Base-by-base conservation (phyloP, 371 early-diverging fungal genomes). In the Saksenaea vasiformis region DNA sequence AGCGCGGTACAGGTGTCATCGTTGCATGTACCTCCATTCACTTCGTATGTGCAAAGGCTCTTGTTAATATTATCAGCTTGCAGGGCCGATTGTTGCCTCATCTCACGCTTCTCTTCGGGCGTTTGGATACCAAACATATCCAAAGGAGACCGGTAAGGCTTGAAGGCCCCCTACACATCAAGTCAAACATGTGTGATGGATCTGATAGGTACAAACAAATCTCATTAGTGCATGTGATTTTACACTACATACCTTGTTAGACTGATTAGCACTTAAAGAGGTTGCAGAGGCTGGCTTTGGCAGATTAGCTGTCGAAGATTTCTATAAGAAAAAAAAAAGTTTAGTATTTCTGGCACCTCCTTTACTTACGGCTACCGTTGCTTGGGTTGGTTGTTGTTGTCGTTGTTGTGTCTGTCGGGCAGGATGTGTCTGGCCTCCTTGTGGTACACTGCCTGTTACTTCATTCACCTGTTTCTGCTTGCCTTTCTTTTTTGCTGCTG, bases 21-120 rank as follows among this genome's bases (percentile, higher is more conserved):
- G 43, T 71, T 71, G 53, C 71, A 71, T n/a, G 64, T 66, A 14
- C 71, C 70, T 39, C 70, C 71, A 24, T 53, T 59, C 34, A 56
- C 38, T 44, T 71, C 71, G 56, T 53, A 71, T 13, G 51, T 35
- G 38, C 71, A 71, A 41, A 71, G 8, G 22, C 56, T 51, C 19
- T 54, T 51, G 13, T 39, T 34, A 43, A 58, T 36, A 54, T 44
- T 36, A n/a, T 58, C 55, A 35, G 44, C 27, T 47, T 22, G 17
- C 51, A 22, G 51, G 51, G 22, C 51, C 24, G 22, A 22, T 47
- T 17, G 51, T 10, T 47, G 51, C 51, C 51, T 22, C 10, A 47
- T 47, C 10, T 47, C 51, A 19, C 51, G 51, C 24, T 47, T 47
- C 24, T 47, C 51, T 43, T 58, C 53, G 28, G 34, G 27, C 1